These are phyloP conservation scores for Aspergillus aculeatus DNA, from an alignment of 2,329 filamentous ascomycete genomes.

Conservation along the genomic window DNA sequence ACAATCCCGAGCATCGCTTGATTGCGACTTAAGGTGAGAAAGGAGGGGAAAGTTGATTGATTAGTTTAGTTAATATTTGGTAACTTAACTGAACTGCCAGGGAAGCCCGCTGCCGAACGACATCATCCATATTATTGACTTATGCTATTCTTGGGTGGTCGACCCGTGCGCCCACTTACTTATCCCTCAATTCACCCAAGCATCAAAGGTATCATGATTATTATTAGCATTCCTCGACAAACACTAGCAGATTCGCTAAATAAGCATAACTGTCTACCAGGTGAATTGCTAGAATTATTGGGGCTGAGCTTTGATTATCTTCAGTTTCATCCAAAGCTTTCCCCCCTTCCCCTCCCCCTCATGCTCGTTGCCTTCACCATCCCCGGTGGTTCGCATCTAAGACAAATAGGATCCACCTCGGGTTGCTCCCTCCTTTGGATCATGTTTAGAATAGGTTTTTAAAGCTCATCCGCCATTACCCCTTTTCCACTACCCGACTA, in stretches of 20 bases:
- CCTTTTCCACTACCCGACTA: no score
- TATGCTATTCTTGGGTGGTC: background rate
- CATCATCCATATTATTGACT: background rate
- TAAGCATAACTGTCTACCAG: background rate
- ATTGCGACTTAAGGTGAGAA: background rate
- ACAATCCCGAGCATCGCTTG: background rate
- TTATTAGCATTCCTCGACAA: background rate
- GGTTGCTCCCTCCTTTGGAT: no score
- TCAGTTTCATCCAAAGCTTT: background rate
- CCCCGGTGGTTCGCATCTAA: background rate
- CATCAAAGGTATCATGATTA: background rate
- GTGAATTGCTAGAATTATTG: no score
- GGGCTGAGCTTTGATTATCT: background rate
- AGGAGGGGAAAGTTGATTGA: no score
- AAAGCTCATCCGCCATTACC: background rate
- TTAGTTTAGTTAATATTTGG: no score
- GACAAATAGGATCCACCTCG: background rate
- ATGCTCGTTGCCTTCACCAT: background rate
- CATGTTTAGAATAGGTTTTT: no score
- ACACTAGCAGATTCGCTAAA: background rate
- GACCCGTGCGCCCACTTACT: background rate
- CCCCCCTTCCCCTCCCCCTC: background rate
- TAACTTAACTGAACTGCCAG: no score
- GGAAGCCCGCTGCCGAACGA: background rate
- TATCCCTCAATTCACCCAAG: background rate